A percentile compares a stretch with the other conserved stretches of the same genome.
Evolutionary conservation across 2,329 filamentous ascomycete genomes (phyloP).

Genomic region (Rugonectria rugulosa): DNA sequence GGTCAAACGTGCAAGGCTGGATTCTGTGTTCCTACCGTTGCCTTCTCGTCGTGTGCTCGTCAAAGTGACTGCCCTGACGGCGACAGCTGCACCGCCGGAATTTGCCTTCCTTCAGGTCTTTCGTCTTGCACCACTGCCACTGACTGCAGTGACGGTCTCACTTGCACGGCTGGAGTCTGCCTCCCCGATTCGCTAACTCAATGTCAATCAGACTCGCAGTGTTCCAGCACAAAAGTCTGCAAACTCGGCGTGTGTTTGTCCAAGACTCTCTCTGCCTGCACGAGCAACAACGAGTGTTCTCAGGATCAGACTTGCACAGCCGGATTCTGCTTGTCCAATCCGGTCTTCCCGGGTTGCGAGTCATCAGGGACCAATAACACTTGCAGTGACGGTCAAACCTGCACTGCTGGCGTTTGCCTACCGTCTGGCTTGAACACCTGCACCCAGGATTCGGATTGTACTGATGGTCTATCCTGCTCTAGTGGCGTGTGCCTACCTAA

Average conservation of each 20-base stretch:
- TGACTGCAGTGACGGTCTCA: background rate
- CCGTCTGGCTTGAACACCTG: background rate
- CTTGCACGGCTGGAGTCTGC: background rate
- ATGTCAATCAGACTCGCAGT: background rate
- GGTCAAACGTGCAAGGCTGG: slow-evolving; percentile 1
- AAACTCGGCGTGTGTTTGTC: slow-evolving; percentile 1
- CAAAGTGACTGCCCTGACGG: background rate
- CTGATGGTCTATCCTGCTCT: background rate
- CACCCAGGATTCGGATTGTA: background rate
- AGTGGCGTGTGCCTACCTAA: background rate
- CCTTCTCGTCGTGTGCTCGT: background rate
- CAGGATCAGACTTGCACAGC: background rate
- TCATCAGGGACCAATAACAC: background rate
- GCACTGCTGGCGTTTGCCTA: slow-evolving; percentile 7
- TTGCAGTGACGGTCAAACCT: background rate
- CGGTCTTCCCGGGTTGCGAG: background rate
- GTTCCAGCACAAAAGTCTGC: background rate
- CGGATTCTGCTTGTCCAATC: slow-evolving; percentile 7
- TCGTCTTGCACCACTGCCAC: background rate
- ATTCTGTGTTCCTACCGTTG: slow-evolving; percentile 2
- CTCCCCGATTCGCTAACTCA: background rate
- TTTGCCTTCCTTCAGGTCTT: background rate
- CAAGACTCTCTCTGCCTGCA: background rate
- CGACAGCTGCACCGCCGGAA: slow-evolving; percentile 4
- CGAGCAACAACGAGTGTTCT: background rate